Base-by-base conservation (phyloP, 2,329 filamentous ascomycete species). In the Cladosporium sp. region DNA sequence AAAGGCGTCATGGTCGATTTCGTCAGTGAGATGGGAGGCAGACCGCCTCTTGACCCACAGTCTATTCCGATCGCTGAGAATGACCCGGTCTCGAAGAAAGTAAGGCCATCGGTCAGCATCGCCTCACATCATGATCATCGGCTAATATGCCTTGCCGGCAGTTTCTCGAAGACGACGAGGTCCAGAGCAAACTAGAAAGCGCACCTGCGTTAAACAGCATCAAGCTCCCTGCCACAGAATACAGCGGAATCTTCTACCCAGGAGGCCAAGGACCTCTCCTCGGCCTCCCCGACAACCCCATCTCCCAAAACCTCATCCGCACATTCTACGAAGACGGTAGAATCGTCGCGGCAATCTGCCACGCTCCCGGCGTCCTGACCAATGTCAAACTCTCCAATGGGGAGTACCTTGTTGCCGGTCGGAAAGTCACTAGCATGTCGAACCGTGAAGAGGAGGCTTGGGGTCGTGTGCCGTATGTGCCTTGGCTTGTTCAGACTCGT, bases 311-410 rank as follows among this genome's bases (percentile, higher is more conserved):
- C 54, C 68, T 88, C 30, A 80, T 84, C 59, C 69, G 72, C 53
- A 80, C 85, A 64, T 86, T 88, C 64, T 78, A 75, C 59, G 69
- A 71, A 33, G 73, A 75, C 3, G 78, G 76, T 55, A 86, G 86
- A 72, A 72, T 81, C 49, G 76, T 87, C 12, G 71, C 79, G 0
- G 80, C 84, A 3, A 82, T 88, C 39, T 87, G 84, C 72, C 84
- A 88, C 67, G 84, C 82, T 5, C 81, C 84, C 2, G 78, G 78
- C 3, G 84, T 77, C 11, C 71, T 88, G 13, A 72, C 76, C 42
- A 76, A 83, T 57, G 83, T 79, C 30, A 78, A 75, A 59, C 60
- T 74, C 16, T 55, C 68, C 4, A 69, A 75, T 53, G 81, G 80
- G 29, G 69, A 72, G 55, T 72, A 73, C 43, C 67, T 86, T 8